Percentiles rank a stretch among this genome's conserved stretches.
These are phyloP conservation scores for Ceratorhiza oryzae-sativae DNA, from an alignment of 1,284 basidiomycete species.

Conservation along the genomic window DNA sequence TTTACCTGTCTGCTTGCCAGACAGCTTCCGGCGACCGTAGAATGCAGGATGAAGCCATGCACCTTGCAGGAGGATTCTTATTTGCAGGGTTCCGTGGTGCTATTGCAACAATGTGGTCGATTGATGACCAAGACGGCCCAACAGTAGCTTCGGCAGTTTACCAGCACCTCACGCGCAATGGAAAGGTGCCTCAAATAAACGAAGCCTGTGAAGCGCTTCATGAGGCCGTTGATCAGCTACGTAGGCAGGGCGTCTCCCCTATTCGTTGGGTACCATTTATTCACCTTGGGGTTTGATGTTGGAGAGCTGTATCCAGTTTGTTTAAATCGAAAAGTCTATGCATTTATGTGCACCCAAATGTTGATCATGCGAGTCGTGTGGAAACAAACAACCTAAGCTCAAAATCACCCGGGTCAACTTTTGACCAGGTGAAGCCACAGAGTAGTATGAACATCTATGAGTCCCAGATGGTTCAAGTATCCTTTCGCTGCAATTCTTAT, in stretches of 20 bases:
- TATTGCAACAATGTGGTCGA: conserved; percentile 28
- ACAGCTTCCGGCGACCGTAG: conserved; percentile 18
- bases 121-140: conserved; percentile 22
- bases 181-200: not conserved
- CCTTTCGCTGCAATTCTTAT: too few relatives aligned
- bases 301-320: too few relatives aligned
- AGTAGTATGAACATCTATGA: too few relatives aligned
- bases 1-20: conserved; percentile 33
- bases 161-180: conserved; percentile 7
- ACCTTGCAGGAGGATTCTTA: conserved; percentile 23
- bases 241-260: not conserved
- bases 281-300: conserved; percentile 4
- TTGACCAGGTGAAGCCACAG: too few relatives aligned
- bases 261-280: conserved; percentile 36
- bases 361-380: too few relatives aligned
- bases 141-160: conserved; percentile 13
- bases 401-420: too few relatives aligned
- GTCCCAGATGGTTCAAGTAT: too few relatives aligned
- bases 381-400: too few relatives aligned
- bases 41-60: conserved; percentile 21
- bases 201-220: not conserved
- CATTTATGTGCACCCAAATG: too few relatives aligned
- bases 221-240: conserved; percentile 7
- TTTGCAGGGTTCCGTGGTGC: conserved; percentile 23
- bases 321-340: too few relatives aligned